Evolutionary conservation across 176 grass and related monocot species (phyloP).

Genomic region (Pontederia paniculata): DNA sequence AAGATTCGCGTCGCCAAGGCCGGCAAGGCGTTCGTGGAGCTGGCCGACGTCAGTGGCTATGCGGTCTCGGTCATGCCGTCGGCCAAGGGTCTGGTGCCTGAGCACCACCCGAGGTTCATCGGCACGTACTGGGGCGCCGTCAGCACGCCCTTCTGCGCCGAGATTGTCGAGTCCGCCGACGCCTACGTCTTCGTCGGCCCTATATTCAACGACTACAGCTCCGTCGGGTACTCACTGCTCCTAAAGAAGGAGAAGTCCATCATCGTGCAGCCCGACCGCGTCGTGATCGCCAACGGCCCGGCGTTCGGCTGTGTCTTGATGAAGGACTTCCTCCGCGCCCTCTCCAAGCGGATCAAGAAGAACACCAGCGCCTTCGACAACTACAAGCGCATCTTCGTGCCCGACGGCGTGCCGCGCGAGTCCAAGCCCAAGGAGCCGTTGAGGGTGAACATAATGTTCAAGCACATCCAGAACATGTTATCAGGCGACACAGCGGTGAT

Average conservation of each 20-base stretch:
- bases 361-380: conserved; percentile 1
- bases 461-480: conserved; percentile 1
- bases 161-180: conserved; percentile 3
- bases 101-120: conserved; percentile 1
- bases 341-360: not conserved
- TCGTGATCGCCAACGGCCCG: not conserved
- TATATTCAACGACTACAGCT: conserved; percentile 6
- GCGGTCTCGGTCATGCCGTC: not conserved
- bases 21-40: not conserved
- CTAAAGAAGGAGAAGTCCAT: conserved; percentile 4
- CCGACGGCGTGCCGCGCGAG: not conserved
- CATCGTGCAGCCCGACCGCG: conserved; percentile 1
- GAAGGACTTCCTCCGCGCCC: not conserved
- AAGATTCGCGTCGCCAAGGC: conserved; percentile 1
- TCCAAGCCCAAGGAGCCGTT: not conserved
- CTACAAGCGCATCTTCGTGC: not conserved
- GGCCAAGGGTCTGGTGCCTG: conserved; percentile 3
- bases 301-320: not conserved
- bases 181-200: not conserved
- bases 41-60: not conserved
- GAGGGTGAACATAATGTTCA: not conserved
- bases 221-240: conserved; percentile 1
- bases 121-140: conserved; percentile 3
- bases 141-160: conserved; percentile 5
- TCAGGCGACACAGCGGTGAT: no score